Base-by-base conservation (phyloP, 2,329 filamentous ascomycete genomes). In the Tolypocladium inflatum region DNA sequence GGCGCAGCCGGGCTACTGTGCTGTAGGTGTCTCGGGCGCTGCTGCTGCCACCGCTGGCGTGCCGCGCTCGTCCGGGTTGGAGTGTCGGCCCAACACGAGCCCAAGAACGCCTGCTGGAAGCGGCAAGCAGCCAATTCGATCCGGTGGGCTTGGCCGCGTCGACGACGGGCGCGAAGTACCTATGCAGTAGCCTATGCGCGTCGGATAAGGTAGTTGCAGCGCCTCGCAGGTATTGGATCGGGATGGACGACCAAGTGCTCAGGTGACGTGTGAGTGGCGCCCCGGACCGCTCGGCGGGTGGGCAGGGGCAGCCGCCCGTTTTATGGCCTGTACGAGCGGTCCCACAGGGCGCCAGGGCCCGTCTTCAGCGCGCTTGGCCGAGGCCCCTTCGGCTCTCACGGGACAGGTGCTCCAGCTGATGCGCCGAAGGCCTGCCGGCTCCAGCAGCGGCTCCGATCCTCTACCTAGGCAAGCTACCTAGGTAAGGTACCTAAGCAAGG, bases 371-470 rank as follows among this genome's bases (percentile, higher is more conserved):
- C 9, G 51, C 50, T 56, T 38, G 56, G 45, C 60, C 60, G 60
- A 61, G 58, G 60, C 60, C 54, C 35, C 17, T 26, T 62, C 60
- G 60, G 60, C 60, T 62, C 57, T 48, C 48, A 51, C 48, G 48
- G 48, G 17, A 26, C 48, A 51, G 48, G 23, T 50, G 45, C 45
- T 13, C n/a, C n/a, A n/a, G n/a, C n/a, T 7, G 38, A 19, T 45
- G 42, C 42, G 42, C n/a, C 9, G 10, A 45, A n/a, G 42, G 6
- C 42, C 26, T n/a, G 26, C 26, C 45, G 19, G 1, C 9, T 48
- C 5, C 45, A 17, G 43, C 45, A 10, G 45, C 45, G 23, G 23
- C 23, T 19, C 45, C 45, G 13, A 10, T 26, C n/a, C 45, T 13
- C 15, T 48, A 23, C n/a, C n/a, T n/a, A n/a, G n/a, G n/a, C n/a